Evolutionary conservation across 2,329 filamentous ascomycete species (phyloP), one percentile per base, ranked within the genome.

Genomic region (Gnomoniopsis sp.): DNA sequence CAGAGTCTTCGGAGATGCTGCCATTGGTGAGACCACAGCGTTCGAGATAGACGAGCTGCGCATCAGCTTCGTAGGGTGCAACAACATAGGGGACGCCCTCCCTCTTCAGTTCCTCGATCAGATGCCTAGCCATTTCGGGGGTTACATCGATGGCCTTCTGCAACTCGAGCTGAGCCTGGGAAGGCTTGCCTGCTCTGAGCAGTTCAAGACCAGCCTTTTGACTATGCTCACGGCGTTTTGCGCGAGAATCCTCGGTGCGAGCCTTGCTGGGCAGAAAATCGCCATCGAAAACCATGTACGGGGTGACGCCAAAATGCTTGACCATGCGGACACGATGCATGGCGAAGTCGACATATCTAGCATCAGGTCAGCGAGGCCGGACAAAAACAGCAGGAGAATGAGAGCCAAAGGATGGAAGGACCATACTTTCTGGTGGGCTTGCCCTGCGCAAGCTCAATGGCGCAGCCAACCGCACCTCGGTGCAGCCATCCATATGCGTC

Each of bases 401-500:
- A 34, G 6, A 10, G 41, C 8, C 4, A 6, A 44, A 44, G 44
- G 44, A 12, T n/a, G 21, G 4, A 19, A 2, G 19, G 17, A 3
- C 50, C 84, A 70, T 79, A 96, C 90, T 91, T 96, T 55, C 85
- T 88, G 0, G 93, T 98, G 15, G 91, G 92, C 71, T 91, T 95
- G 67, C 86, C 91, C 67, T 93, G 83, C 38, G 92, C 95, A 63
- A 99, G 83, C 68, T 98, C 95, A 68, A 95, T 86, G 63, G 93
- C 91, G 77, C 93, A 98, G 52, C 90, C 85, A 64, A 96, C 88
- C 49, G 92, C 92, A 55, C 93, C 96, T 65, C 95, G 88, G 74
- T 99, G 95, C 57, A 99, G 86, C 95, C 96, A 99, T 71, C 93
- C 95, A 80, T 99, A 99, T 58, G 90, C 93, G 73, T 99, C 95